Conservation (phyloP, 2,329 filamentous ascomycete genomes). For the Pseudocercospora fuligena region DNA sequence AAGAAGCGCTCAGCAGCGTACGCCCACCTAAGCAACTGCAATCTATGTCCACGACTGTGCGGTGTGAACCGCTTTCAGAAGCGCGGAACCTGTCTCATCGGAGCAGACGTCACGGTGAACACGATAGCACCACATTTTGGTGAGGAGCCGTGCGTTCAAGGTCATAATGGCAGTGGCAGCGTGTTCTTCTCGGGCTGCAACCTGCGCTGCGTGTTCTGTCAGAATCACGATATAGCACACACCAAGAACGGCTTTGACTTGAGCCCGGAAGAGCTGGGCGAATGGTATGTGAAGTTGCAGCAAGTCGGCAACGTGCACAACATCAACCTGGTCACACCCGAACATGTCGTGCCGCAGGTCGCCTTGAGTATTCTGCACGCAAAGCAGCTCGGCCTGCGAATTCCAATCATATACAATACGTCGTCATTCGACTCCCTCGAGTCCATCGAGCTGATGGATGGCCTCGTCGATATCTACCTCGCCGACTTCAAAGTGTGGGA, state of each 20-base stretch:
- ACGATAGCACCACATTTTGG: conserved; percentile 80
- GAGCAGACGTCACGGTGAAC: conserved; percentile 75
- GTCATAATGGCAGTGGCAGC: conserved; percentile 76
- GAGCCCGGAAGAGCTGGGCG: conserved; percentile 75
- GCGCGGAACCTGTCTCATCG: conserved; percentile 78
- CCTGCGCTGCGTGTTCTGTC: conserved; percentile 74
- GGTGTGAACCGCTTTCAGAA: conserved; percentile 80
- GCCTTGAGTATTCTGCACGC: conserved; percentile 76
- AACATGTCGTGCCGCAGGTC: conserved; percentile 85
- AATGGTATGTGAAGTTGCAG: conserved; percentile 84
- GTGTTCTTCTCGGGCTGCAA: conserved; percentile 84
- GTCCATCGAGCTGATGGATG: conserved; percentile 74
- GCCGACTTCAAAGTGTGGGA: conserved; percentile 88
- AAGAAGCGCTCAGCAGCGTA: conserved; percentile 77
- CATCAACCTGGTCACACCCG: conserved; percentile 85
- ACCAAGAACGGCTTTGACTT: conserved; percentile 80
- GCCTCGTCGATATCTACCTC: conserved; percentile 83
- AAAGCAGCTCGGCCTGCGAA: conserved; percentile 67
- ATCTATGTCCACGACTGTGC: conserved; percentile 77
- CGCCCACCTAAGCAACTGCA: conserved; percentile 76
- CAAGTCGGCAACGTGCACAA: conserved; percentile 76
- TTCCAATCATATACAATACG: conserved; percentile 85
- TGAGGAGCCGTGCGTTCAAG: conserved; percentile 82
- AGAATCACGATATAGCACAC: conserved; percentile 84
- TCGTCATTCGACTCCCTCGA: conserved; percentile 78